Percentiles rank a stretch among this genome's conserved stretches.
These are phyloP conservation scores for Spongospora subterranea DNA, from an alignment of 208 protist genomes.

Conservation along the genomic window DNA sequence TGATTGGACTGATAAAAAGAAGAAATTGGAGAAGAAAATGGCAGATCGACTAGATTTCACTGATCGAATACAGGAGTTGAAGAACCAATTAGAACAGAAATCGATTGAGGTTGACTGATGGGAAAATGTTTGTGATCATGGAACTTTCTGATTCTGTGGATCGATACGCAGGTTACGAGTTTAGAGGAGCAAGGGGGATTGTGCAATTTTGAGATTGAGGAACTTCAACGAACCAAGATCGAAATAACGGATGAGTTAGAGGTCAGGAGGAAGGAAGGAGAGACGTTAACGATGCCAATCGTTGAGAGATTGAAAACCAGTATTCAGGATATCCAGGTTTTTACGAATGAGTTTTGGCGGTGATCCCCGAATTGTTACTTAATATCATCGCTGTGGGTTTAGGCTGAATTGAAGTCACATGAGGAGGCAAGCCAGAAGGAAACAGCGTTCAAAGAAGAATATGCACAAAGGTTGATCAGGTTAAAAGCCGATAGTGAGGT, in stretches of 20 bases:
- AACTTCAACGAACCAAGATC: neutral
- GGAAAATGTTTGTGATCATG: neutral
- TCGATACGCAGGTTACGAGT: neutral
- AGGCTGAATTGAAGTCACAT: conserved; percentile 1
- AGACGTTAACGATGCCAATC: neutral
- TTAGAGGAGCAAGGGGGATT: conserved; percentile 65
- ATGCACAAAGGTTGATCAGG: neutral
- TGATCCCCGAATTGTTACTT: neutral
- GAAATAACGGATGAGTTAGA: conserved; percentile 50
- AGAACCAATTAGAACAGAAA: conserved; percentile 62
- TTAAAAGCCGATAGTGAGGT: conserved; percentile 41
- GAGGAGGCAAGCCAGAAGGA: conserved; percentile 2
- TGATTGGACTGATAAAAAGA: conserved; percentile 29
- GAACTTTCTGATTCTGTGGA: too few species aligned
- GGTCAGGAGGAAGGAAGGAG: neutral
- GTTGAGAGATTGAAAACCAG: conserved; percentile 40
- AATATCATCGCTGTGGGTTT: neutral
- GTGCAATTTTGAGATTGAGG: conserved; percentile 61
- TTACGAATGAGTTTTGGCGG: neutral
- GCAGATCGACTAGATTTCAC: conserved; percentile 44
- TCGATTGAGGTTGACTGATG: conserved; percentile 59
- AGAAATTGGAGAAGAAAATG: conserved; percentile 62
- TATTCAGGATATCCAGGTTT: conserved; percentile 43
- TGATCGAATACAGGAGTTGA: conserved; percentile 31
- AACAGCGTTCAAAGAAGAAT: conserved; percentile 4